Evolutionary conservation across 2,329 filamentous ascomycete species (phyloP), one percentile per base, ranked within the genome.

Genomic region (Alternaria dauci): DNA sequence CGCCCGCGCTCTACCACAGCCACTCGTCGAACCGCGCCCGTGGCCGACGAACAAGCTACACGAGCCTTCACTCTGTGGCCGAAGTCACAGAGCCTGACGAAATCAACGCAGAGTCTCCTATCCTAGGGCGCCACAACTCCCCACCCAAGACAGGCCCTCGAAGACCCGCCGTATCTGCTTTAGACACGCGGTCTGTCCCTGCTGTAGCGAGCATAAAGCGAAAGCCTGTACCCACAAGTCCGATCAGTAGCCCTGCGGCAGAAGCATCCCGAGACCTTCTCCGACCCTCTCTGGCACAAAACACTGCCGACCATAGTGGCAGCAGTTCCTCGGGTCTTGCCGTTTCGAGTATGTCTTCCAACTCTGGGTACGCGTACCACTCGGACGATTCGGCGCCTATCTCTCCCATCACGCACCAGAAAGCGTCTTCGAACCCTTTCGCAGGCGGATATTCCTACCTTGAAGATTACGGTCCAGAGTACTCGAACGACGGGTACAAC

Each of bases 391-490:
- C 68, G 2, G 61, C 62, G 4, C 58, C 69, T 9, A 55, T 64
- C 7, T 71, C 69, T 2, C 68, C 70, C 28, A 41, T 56, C 0
- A 59, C 60, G n/a, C 46, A 57, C 25, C 64, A 66, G 42, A 56
- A 42, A 8, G 20, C 58, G 3, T 42, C 63, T 0, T 52, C 58
- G 8, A 73, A 76, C 30, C 72, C 73, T 2, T 77, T 76, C 50
- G 60, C 53, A 11, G 71, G 70, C 38, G 66, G 70, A 8, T 64
- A 72, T 39, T 53, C 56, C 3, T 77, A 77, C 44, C 61, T 72
- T 16, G 76, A 78, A 38, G 72, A 76, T 56, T 76, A 76, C 32
- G 72, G 72, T 4, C 71, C 75, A 2, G 75, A 76, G 42, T 77
- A 70, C 42, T 57, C 48, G 9, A 36, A 57, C n/a, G 30, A 52